Percentiles rank a stretch among this genome's conserved stretches.
These are phyloP conservation scores for Adansonia digitata DNA, from an alignment of 345 rosid species.

Conservation along the genomic window DNA sequence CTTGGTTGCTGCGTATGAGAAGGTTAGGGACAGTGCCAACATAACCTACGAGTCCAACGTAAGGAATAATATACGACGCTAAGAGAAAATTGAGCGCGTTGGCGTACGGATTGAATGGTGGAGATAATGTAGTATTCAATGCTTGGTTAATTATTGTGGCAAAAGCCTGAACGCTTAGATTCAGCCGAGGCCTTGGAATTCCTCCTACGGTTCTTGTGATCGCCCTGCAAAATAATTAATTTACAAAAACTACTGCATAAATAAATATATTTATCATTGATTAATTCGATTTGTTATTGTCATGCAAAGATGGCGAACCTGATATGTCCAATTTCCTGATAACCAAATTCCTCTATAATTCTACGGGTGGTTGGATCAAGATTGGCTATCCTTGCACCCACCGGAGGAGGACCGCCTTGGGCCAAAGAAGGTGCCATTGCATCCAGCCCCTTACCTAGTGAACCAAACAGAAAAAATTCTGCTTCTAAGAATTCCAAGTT, in stretches of 20 bases:
- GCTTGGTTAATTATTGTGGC: constrained; percentile 44
- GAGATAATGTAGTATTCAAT: constrained; percentile 25
- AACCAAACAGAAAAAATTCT: constrained; percentile 50
- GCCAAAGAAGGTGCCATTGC: constrained; percentile 32
- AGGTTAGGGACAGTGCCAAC: constrained; percentile 60
- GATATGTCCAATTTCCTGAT: constrained; percentile 67
- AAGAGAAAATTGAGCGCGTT: background rate
- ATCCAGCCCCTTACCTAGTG: constrained; percentile 58
- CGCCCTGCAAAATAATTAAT: constrained; percentile 46
- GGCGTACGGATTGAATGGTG: background rate
- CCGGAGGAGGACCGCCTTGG: constrained; percentile 42
- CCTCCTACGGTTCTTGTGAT: constrained; percentile 49
- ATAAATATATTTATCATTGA: background rate
- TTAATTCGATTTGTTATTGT: background rate
- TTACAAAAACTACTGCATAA: too few relatives aligned
- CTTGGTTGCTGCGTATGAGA: background rate
- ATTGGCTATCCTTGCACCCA: constrained; percentile 45
- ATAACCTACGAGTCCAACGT: constrained; percentile 66
- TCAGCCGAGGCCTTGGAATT: constrained; percentile 48
- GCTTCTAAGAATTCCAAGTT: constrained; percentile 40
- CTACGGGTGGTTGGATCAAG: constrained; percentile 36
- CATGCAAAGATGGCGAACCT: constrained; percentile 25
- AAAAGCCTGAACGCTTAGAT: constrained; percentile 41
- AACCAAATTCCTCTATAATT: constrained; percentile 58
- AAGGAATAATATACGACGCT: constrained; percentile 49